A percentile compares a stretch with the other conserved stretches of the same genome.
These are phyloP conservation scores for Crotalaria pallida DNA, from an alignment of 306 rosid species.

Conservation along the genomic window DNA sequence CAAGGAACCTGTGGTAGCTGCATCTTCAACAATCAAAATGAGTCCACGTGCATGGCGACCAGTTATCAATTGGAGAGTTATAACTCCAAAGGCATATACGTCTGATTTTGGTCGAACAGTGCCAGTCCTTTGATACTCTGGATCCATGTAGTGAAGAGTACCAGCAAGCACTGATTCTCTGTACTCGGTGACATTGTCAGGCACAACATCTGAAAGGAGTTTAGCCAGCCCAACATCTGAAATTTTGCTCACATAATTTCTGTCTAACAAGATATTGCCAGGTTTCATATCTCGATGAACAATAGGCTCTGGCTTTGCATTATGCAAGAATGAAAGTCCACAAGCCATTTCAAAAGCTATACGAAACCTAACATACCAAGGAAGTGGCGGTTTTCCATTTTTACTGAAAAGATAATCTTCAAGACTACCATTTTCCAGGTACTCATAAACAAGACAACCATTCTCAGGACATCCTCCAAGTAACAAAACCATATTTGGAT, in stretches of 20 bases:
- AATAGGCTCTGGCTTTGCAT: conserved; percentile 74
- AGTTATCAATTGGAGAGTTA: conserved; percentile 71
- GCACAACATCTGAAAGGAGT: conserved; percentile 58
- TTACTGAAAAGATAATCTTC: conserved; percentile 54
- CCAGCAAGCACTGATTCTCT: conserved; percentile 84
- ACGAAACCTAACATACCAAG: conserved; percentile 72
- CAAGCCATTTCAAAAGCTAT: conserved; percentile 75
- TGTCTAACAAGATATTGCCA: conserved; percentile 79
- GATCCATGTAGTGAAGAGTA: conserved; percentile 89
- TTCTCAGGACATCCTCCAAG: conserved; percentile 95
- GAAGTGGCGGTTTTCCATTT: conserved; percentile 60
- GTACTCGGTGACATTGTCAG: conserved; percentile 84
- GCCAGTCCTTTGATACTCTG: conserved; percentile 95
- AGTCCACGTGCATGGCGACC: conserved; percentile 64
- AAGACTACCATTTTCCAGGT: conserved; percentile 86
- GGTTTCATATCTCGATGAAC: conserved; percentile 96
- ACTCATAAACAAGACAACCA: conserved; percentile 79
- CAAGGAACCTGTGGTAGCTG: conserved; percentile 51
- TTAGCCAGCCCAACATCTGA: conserved; percentile 90
- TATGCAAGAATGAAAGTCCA: conserved; percentile 84
- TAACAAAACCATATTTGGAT: conserved; percentile 80
- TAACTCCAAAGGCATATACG: conserved; percentile 75
- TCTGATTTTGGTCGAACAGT: conserved; percentile 92
- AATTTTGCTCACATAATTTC: conserved; percentile 76
- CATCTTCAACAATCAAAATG: conserved; percentile 51